Conservation (phyloP, 164 flowering plant genomes). For the Stephania yunnanensis region DNA sequence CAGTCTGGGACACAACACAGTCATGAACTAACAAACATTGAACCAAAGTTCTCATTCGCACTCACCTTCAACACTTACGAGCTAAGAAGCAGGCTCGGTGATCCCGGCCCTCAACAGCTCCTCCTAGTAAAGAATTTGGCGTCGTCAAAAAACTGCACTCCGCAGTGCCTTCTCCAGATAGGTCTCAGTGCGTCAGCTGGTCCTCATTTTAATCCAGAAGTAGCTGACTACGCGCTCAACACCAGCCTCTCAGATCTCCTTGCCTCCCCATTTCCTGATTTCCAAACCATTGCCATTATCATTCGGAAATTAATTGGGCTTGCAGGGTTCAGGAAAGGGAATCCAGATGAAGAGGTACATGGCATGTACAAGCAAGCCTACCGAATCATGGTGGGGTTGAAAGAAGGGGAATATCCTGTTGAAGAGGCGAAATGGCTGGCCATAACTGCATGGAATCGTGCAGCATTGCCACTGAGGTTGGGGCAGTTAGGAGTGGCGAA, state of each 20-base stretch:
- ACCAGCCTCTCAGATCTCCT: constrained; percentile 25
- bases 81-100: constrained; percentile 49
- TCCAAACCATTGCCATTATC: constrained; percentile 20
- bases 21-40: constrained; percentile 32
- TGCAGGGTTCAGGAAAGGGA: constrained; percentile 16
- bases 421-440: constrained; percentile 92
- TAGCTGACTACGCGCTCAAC: constrained; percentile 22
- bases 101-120: constrained; percentile 43
- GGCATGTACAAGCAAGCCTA: constrained; percentile 67
- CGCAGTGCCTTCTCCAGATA: constrained; percentile 26
- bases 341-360: constrained; percentile 50
- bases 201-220: constrained; percentile 19
- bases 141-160: constrained; percentile 23
- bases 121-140: constrained; percentile 34
- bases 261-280: constrained; percentile 26
- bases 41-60: constrained; percentile 45
- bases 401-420: constrained; percentile 70
- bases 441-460: constrained; percentile 88
- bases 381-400: constrained; percentile 74
- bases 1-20: constrained; percentile 22
- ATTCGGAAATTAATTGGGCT: constrained; percentile 25
- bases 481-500: constrained; percentile 50
- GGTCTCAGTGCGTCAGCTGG: constrained; percentile 25
- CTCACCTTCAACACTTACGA: constrained; percentile 63
- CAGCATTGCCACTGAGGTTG: constrained; percentile 56